Percentiles rank a stretch among this genome's conserved stretches.
phyloP scores from a whole-genome alignment of 345 rosid species.

The Jatropha curcas region DNA sequence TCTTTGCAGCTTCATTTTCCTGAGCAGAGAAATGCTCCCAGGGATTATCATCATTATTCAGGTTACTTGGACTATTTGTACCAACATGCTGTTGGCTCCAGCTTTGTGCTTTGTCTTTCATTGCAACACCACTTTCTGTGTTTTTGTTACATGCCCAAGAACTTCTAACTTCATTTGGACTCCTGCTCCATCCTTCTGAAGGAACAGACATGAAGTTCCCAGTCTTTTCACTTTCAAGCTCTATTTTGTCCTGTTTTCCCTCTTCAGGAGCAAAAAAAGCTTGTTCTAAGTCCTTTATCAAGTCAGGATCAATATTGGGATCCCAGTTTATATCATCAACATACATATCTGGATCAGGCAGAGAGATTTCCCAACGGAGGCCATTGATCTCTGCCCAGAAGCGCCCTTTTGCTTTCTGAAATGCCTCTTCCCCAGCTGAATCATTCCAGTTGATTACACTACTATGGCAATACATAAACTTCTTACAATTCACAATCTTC shows the following conservation, averaged over 20 bases:
- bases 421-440: conserved; percentile 79
- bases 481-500: conserved; percentile 54
- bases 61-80: conserved; percentile 15
- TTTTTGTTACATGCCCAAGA: conserved; percentile 39
- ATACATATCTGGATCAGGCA: conserved; percentile 69
- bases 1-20: conserved; percentile 31
- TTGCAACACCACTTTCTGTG: conserved; percentile 17
- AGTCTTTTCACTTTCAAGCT: conserved; percentile 22
- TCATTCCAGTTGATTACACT: conserved; percentile 70
- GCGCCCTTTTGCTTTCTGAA: conserved; percentile 60
- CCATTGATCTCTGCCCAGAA: conserved; percentile 72
- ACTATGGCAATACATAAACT: conserved; percentile 44
- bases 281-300: conserved; percentile 56
- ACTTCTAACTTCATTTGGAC: conserved; percentile 25
- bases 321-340: conserved; percentile 70
- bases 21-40: conserved; percentile 43
- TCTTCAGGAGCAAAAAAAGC: conserved; percentile 51
- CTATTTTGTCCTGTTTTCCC: conserved; percentile 31
- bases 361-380: conserved; percentile 42
- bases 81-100: conserved; percentile 36
- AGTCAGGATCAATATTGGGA: conserved; percentile 58
- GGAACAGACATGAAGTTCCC: conserved; percentile 20
- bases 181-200: conserved; percentile 27
- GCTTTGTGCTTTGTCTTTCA: conserved; percentile 21
- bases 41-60: conserved; percentile 28